A percentile compares a stretch with the other conserved stretches of the same genome.
These are phyloP conservation scores for Pseudonectria buxi DNA, from an alignment of 2,329 filamentous ascomycete species.

Conservation along the genomic window DNA sequence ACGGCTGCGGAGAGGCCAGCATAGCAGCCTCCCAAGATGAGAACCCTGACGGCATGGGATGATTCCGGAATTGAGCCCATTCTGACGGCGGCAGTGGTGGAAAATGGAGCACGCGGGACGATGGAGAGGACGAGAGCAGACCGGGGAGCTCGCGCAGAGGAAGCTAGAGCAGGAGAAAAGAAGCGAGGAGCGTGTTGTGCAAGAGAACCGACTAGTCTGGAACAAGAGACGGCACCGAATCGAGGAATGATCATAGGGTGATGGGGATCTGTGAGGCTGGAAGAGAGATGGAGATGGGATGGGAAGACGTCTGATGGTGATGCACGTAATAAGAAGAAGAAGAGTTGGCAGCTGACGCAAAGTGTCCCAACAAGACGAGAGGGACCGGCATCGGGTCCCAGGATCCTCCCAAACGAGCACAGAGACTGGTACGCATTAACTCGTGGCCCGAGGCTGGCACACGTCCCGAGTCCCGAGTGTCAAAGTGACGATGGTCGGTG, in stretches of 20 bases:
- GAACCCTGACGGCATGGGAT: slow-evolving; percentile 43
- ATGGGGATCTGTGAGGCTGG: background rate
- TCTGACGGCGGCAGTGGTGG: slow-evolving; percentile 7
- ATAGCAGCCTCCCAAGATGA: slow-evolving; percentile 67
- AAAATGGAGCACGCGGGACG: slow-evolving; percentile 5
- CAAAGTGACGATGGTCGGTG: slow-evolving; percentile 9
- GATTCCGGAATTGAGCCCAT: slow-evolving; percentile 26
- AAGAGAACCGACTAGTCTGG: slow-evolving; percentile 1
- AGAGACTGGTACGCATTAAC: no score
- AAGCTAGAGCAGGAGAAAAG: background rate
- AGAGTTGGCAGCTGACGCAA: no score
- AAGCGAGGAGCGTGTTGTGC: background rate
- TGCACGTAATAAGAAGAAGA: no score
- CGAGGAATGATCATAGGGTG: slow-evolving; percentile 16
- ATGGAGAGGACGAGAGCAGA: slow-evolving; percentile 3
- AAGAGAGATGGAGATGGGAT: no score
- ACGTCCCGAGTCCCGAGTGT: no score
- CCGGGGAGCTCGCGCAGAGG: slow-evolving; percentile 1
- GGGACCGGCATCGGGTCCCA: no score
- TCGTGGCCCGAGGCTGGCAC: no score
- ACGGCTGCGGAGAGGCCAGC: slow-evolving; percentile 60
- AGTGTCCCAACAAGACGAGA: no score
- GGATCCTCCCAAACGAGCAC: no score
- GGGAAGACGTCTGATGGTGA: no score
- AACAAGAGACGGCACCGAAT: slow-evolving; percentile 6